Base-by-base conservation (phyloP, 495 filamentous ascomycete species). In the Clavariopsis aquatica region DNA sequence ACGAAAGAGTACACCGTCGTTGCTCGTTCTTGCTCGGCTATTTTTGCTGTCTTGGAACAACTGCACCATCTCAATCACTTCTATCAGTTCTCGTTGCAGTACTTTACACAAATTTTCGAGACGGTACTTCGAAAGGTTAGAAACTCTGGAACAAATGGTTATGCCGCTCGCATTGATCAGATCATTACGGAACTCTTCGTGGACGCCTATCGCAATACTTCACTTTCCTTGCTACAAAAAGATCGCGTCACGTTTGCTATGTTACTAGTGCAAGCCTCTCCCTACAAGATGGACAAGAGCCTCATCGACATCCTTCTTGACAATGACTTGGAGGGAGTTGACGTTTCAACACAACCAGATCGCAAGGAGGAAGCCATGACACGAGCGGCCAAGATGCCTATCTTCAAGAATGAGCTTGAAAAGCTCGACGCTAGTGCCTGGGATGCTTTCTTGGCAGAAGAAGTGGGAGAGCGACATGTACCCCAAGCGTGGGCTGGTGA, bases 1-100 rank as follows among this genome's bases (percentile, higher is more conserved):
- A 99, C 94, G 23, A 81, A 87, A 60, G 87, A 96, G 76, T 98
- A 98, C 82, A 88, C 87, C 71, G 86, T 92, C 68, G 91, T 98
- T 76, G 94, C 94, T 47, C 84, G 86, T 68, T 90, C 94, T 38
- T 99, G 94, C 83, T 96, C 92, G 78, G 92, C 93, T 51, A 92
- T 97, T 24, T 98, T 97, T 77, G 91, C 94, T 20, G 90, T 97
- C 26, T 82, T 99, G 51, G 95, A 98, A 77, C 93, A 98, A 75
- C 87, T 99, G 49, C 93, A 96, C 74, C 93, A 96, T 71, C 85
- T 99, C 74, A 96, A 99, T 73, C 95, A 98, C 80, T 98, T 98
- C 80, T 99, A 99, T 74, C 94, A 98, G 70, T 98, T 99, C 82
- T 98, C 95, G 22, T 82, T 99, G 51, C 92, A 96, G 78, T 98